Evolutionary conservation across 2,329 filamentous ascomycete genomes (phyloP), one percentile per base, ranked within the genome.

Genomic region (Leptographium wingfieldii): DNA sequence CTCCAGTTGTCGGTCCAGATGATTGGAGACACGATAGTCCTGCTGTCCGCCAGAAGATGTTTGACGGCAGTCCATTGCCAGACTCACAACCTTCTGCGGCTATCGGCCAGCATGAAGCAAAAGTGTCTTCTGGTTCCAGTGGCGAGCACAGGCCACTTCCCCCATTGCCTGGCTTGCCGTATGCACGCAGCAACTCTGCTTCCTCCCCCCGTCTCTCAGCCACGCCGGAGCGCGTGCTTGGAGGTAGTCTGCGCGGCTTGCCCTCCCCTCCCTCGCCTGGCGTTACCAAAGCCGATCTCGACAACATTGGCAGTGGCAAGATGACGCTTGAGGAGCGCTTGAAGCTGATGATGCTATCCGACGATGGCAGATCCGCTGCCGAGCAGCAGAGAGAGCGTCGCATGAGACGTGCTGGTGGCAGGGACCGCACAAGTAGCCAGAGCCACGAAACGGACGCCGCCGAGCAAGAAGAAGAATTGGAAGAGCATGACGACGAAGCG

Each of bases 1-100:
- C 94, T 1, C 94, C 94, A 0, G 94, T 99, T 12, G 92, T 99
- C n/a, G 83, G 95, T 27, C 94, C 94, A 0, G 94, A 97, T 68
- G 91, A 96, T 70, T 99, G 94, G 94, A 85, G 88, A 64, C 88
- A 92, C 75, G 74, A 89, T 74, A 70, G 84, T 78, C 67, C 83
- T 9, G 66, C 72, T 58, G 66, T 31, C 12, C 53, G 62, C 59
- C 68, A 68, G 46, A 64, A 65, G 35, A 82, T 84, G 1, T 94
- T 88, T 66, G 84, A 87, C 51, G 81, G 79, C 62, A 90, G 85
- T 68, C 86, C 87, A 1, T 83, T 82, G 75, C 83, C 85, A 7
- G 82, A 83, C 53, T 72, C 71, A 31, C 67, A 73, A 35, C 72
- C 78, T 58, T 71, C 75, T 3, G 65, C 74, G 6, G 73, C 76